Evolutionary conservation across 306 rosid species (phyloP).

Genomic region (Leucaena leucocephala): DNA sequence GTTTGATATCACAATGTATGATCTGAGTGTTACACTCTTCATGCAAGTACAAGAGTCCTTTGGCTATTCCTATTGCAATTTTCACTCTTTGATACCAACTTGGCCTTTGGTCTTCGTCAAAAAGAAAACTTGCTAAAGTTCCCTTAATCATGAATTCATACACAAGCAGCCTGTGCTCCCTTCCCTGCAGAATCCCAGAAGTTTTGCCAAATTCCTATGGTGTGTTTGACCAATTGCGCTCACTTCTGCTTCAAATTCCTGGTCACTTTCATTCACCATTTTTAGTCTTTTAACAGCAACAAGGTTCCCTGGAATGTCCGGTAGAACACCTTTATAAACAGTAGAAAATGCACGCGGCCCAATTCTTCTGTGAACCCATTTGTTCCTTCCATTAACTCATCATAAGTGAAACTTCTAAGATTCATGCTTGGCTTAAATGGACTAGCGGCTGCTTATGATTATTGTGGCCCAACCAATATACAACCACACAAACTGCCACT

Average conservation of each 20-base stretch:
- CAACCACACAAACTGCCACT: not conserved
- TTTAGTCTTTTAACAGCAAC: no score
- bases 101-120: conserved; percentile 13
- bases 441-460: no score
- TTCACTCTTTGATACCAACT: conserved; percentile 26
- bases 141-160: conserved; percentile 31
- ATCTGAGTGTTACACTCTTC: no score
- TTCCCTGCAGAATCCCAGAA: conserved; percentile 27
- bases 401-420: conserved; percentile 19
- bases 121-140: conserved; percentile 22
- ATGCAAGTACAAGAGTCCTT: no score
- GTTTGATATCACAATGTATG: no score
- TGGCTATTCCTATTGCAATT: conserved; percentile 24
- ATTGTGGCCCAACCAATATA: not conserved
- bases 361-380: conserved; percentile 29
- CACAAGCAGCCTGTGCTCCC: conserved; percentile 23
- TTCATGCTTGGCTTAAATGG: not conserved
- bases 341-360: conserved; percentile 26
- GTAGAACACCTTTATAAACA: no score
- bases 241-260: no score
- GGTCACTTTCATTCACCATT: no score
- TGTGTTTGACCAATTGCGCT: conserved; percentile 21
- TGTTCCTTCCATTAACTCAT: conserved; percentile 26
- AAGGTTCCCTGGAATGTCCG: no score
- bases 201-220: conserved; percentile 27